Base-by-base conservation (phyloP, 768 basidiomycete species). In the Boletus subcaerulescens region DNA sequence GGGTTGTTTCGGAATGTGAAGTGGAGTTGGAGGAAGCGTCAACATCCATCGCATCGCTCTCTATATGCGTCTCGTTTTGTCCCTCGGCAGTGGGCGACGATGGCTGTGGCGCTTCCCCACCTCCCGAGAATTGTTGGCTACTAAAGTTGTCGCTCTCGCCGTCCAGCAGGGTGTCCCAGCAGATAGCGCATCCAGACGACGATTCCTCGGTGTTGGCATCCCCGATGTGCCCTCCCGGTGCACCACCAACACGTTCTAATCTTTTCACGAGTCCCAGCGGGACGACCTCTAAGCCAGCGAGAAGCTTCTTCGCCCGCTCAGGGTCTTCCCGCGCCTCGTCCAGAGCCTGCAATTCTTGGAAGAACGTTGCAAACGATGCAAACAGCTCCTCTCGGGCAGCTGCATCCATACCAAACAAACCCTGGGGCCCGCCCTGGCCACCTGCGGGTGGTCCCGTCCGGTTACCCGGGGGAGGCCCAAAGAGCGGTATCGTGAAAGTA, bases 121-220 rank as follows among this genome's bases (percentile, higher is more conserved):
- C 41, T 44, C 43, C 68, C 4, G 48, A 50, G 39, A 52, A 20
- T 2, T 62, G 58, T 4, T 50, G 63, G 17, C 57, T 47, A 10
- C n/a, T 57, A 36, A 59, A 73, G 9, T 62, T 65, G 36, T 70
- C 80, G 66, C 54, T 80, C 74, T 62, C 75, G 60, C 60, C 61
- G 44, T 80, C 76, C 50, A 91, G 68, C 18, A 90, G 62, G 32
- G 73, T 74, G 60, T 91, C 89, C 87, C 86, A 90, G 65, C 89
- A 91, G 43, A 91, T 81, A 2, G 89, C 87, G 64, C 89, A 91
- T 12, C 72, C 73, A 14, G 81, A 77, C 3, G 71, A 57, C 41
- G 64, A 22, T 41, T 53, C 63, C 56, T 78, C 79, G 0, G 74
- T 68, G 20, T 63, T 73, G 8, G 62, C 62, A 13, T 64, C 66